phyloP scores from a whole-genome alignment of 805 yeast genomes.

The Isabelozyma heimii region DNA sequence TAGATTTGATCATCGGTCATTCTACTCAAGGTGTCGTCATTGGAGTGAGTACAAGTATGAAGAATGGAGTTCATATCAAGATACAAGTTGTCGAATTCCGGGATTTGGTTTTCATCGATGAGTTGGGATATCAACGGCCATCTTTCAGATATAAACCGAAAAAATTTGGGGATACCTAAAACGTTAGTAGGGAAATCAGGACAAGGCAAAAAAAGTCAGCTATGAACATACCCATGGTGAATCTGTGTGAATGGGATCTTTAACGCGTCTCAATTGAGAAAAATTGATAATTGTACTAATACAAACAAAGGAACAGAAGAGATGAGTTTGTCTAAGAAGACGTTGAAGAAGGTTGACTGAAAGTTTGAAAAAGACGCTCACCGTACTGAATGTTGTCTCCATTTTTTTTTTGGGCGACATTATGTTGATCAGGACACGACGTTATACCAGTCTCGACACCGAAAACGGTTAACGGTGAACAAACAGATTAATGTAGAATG shows the following conservation, averaged over 20 bases:
- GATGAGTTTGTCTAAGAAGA: too few species aligned
- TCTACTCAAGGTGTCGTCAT: slow-evolving; percentile 59
- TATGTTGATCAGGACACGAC: background rate
- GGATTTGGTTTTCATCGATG: slow-evolving; percentile 71
- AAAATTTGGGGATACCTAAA: slow-evolving; percentile 91
- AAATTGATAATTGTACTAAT: background rate
- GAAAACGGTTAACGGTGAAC: background rate
- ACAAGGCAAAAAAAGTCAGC: too few species aligned
- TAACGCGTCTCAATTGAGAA: background rate
- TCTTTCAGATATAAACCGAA: slow-evolving; percentile 95
- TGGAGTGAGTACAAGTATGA: slow-evolving; percentile 89
- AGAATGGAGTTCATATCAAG: slow-evolving; percentile 97
- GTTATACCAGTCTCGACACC: background rate
- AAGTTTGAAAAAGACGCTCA: too few species aligned
- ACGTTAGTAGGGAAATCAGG: background rate
- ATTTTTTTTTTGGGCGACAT: background rate
- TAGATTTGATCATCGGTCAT: slow-evolving; percentile 89
- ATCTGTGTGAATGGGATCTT: background rate
- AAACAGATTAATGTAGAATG: too few species aligned
- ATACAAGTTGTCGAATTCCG: slow-evolving; percentile 92
- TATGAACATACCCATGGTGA: background rate
- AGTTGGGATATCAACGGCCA: slow-evolving; percentile 95
- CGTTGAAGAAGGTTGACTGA: too few species aligned
- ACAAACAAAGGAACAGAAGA: background rate
- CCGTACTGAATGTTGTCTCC: background rate